These are phyloP conservation scores for Lepiota venenata DNA, from an alignment of 768 basidiomycete genomes.

Conservation along the genomic window DNA sequence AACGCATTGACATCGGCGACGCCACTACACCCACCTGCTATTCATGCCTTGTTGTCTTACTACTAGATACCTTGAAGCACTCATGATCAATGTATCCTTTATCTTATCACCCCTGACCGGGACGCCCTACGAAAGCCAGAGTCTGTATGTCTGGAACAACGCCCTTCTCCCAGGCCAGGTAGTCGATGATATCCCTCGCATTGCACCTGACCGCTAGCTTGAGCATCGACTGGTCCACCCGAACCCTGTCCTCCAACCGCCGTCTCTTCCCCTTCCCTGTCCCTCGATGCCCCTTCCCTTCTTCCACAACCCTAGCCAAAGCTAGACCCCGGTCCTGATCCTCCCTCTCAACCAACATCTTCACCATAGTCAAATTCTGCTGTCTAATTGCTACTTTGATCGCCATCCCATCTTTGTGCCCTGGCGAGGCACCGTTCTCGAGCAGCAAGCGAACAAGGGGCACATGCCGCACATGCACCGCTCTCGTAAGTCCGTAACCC, in stretches of 20 bases:
- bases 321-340: not conserved
- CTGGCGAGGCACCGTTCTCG: slow-evolving; percentile 67
- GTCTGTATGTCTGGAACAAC: slow-evolving; percentile 74
- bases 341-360: slow-evolving; percentile 53
- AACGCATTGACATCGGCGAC: not conserved
- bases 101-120: not conserved
- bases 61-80: slow-evolving; percentile 14
- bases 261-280: slow-evolving; percentile 40
- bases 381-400: slow-evolving; percentile 73
- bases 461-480: slow-evolving; percentile 61
- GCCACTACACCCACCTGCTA: not conserved
- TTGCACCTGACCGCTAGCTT: slow-evolving; percentile 59
- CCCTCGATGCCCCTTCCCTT: slow-evolving; percentile 50
- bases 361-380: slow-evolving; percentile 65
- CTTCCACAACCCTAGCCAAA: slow-evolving; percentile 23
- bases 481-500: slow-evolving; percentile 81
- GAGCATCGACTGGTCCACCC: slow-evolving; percentile 55
- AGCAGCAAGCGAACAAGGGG: slow-evolving; percentile 74
- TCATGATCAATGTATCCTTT: not conserved
- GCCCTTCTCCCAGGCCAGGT: slow-evolving; percentile 66
- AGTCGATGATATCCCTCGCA: slow-evolving; percentile 70
- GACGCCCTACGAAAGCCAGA: slow-evolving; percentile 12
- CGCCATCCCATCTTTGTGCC: slow-evolving; percentile 56
- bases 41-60: slow-evolving; percentile 15
- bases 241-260: slow-evolving; percentile 57